phyloP scores from a whole-genome alignment of 2,329 filamentous ascomycete genomes.

The Lachnellula cervina region DNA sequence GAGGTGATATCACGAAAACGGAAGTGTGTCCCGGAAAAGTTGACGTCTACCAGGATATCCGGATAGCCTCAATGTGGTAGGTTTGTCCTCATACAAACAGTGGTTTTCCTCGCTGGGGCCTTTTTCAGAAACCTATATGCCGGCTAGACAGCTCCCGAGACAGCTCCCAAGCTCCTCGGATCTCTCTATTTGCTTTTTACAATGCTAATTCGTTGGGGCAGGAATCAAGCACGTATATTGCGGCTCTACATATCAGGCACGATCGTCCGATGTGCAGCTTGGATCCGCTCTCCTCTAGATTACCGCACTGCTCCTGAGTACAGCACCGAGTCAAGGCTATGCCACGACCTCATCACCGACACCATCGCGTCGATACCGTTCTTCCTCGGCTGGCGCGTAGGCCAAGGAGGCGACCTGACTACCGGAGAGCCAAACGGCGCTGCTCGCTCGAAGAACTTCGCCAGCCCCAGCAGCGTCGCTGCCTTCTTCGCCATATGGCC shows the following conservation, averaged over 20 bases:
- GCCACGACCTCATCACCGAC: slow-evolving; percentile 50
- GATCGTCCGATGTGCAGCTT: slow-evolving; percentile 55
- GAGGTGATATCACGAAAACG: slow-evolving; percentile 46
- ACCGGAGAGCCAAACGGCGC: slow-evolving; percentile 37
- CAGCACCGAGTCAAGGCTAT: slow-evolving; percentile 47
- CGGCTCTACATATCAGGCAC: slow-evolving; percentile 51
- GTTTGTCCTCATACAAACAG: too few relatives aligned
- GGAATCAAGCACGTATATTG: slow-evolving; percentile 51
- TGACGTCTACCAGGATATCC: slow-evolving; percentile 55
- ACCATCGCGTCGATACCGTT: slow-evolving; percentile 59
- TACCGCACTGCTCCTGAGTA: slow-evolving; percentile 60
- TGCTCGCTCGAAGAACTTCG: slow-evolving; percentile 37
- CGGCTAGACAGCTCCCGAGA: too few relatives aligned
- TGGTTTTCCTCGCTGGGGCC: too few relatives aligned
- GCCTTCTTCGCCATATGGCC: slow-evolving; percentile 59
- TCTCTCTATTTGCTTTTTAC: too few relatives aligned
- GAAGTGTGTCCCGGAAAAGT: slow-evolving; percentile 57
- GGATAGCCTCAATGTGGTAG: slow-evolving; percentile 44
- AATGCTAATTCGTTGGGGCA: slow-evolving; percentile 19
- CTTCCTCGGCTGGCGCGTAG: slow-evolving; percentile 54
- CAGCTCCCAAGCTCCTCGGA: too few relatives aligned
- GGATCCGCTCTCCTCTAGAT: slow-evolving; percentile 55
- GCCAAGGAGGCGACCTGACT: slow-evolving; percentile 34
- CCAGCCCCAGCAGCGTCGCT: slow-evolving; percentile 46
- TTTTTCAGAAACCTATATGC: too few relatives aligned